Conservation (phyloP, 2,329 filamentous ascomycete species). For the Bipolaris sorokiniana region DNA sequence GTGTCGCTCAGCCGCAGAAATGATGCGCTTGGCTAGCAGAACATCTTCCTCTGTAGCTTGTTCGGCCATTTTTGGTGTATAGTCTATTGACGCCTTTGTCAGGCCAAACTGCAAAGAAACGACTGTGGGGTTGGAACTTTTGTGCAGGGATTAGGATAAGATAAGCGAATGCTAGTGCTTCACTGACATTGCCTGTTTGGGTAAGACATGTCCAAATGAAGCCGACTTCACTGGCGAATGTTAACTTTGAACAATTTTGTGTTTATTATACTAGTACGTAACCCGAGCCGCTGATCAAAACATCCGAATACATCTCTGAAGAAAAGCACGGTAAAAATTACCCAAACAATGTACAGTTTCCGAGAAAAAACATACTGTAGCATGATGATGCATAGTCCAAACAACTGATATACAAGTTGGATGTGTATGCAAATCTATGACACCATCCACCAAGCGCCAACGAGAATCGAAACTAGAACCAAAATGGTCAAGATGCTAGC, state of each 20-base stretch:
- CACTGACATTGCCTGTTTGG: conserved; percentile 16
- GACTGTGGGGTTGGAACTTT: conserved; percentile 20
- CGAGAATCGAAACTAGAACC: conserved; percentile 61
- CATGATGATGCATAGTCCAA: background rate
- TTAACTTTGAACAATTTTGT: background rate
- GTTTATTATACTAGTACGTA: background rate
- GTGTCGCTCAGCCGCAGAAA: conserved; percentile 45
- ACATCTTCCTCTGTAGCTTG: conserved; percentile 46
- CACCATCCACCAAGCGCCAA: conserved; percentile 63
- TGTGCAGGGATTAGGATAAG: conserved; percentile 17
- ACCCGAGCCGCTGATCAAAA: background rate
- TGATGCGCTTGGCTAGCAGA: conserved; percentile 47
- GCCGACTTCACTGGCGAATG: no score
- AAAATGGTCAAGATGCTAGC: conserved; percentile 69
- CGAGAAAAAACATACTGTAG: background rate
- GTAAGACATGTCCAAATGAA: conserved; percentile 1
- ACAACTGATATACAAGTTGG: conserved; percentile 5
- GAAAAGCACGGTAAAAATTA: background rate
- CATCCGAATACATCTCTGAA: background rate
- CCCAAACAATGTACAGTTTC: background rate
- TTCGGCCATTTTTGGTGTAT: conserved; percentile 35
- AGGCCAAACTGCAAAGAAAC: conserved; percentile 6
- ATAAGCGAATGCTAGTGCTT: conserved; percentile 20
- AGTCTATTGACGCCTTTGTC: background rate
- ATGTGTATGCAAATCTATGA: conserved; percentile 28